A percentile compares a stretch with the other conserved stretches of the same genome.
Evolutionary conservation across 148 eudicot species (phyloP).

Genomic region (Dianthus caryophyllus): DNA sequence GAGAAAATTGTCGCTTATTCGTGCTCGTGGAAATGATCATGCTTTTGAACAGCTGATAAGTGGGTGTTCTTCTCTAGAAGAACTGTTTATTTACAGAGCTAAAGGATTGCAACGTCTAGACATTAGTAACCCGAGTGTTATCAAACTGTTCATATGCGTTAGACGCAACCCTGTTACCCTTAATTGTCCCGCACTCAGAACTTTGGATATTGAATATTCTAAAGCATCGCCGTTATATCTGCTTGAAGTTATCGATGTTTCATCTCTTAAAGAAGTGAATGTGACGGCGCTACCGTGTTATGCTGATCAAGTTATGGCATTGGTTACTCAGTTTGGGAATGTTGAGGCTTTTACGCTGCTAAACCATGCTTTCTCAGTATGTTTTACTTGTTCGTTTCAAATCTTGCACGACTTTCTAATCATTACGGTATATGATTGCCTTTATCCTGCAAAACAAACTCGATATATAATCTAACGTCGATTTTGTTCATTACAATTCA

Average conservation of each 20-base stretch:
- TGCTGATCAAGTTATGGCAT: background rate
- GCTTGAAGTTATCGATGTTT: background rate
- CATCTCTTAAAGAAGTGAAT: slow-evolving; percentile 10
- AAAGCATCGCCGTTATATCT: no score
- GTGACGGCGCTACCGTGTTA: background rate
- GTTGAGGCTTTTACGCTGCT: slow-evolving; percentile 5
- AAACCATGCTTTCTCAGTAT: background rate
- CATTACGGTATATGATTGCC: no score
- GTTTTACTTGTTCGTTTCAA: background rate
- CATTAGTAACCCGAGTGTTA: background rate
- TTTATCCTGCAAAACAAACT: no score
- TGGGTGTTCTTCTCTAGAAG: slow-evolving; percentile 12
- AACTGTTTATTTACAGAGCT: background rate
- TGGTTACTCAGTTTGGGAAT: background rate
- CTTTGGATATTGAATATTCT: background rate
- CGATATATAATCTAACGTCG: no score
- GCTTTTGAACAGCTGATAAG: background rate
- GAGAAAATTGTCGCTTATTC: background rate
- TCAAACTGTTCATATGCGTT: background rate
- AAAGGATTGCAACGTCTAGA: background rate
- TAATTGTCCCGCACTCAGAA: slow-evolving; percentile 5
- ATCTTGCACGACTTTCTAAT: background rate
- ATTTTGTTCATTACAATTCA: no score
- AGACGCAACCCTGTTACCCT: background rate
- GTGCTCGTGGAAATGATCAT: background rate